Conservation (phyloP, 2,329 filamentous ascomycete species). For the Stachybotrys echinatus region DNA sequence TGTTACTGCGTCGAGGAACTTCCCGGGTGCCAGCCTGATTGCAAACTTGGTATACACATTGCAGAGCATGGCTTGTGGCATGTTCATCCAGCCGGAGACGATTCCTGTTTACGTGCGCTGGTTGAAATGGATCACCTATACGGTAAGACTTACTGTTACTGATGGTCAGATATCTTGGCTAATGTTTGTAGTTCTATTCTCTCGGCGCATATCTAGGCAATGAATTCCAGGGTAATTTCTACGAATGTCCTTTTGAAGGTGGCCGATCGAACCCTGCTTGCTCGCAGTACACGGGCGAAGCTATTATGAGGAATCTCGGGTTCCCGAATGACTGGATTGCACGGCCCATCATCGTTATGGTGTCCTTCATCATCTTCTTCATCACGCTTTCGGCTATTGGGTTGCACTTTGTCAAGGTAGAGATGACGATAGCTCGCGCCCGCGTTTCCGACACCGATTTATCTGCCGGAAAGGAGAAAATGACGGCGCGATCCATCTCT, state of each 20-base stretch:
- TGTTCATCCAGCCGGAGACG: constrained; percentile 68
- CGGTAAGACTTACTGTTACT: constrained; percentile 29
- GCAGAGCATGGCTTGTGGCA: constrained; percentile 70
- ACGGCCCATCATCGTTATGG: constrained; percentile 57
- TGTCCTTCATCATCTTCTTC: constrained; percentile 60
- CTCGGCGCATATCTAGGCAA: constrained; percentile 69
- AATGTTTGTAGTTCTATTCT: constrained; percentile 53
- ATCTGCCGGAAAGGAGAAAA: constrained; percentile 66
- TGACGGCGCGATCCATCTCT: constrained; percentile 46
- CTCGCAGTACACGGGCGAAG: constrained; percentile 62
- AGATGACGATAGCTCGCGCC: constrained; percentile 64
- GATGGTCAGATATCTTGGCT: constrained; percentile 2
- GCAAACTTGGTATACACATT: constrained; percentile 69
- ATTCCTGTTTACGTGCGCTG: constrained; percentile 75
- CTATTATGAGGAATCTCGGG: constrained; percentile 63
- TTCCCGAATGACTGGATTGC: constrained; percentile 64
- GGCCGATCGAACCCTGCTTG: constrained; percentile 61
- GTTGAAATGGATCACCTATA: constrained; percentile 64
- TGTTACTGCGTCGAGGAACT: constrained; percentile 60
- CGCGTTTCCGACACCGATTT: constrained; percentile 54
- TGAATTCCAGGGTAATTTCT: constrained; percentile 67
- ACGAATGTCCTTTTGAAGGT: constrained; percentile 62
- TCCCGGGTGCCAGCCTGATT: constrained; percentile 65
- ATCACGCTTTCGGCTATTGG: constrained; percentile 55
- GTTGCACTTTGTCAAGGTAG: constrained; percentile 58